phyloP scores from a whole-genome alignment of 2,329 filamentous ascomycete genomes.

The Aspergillus texensis region DNA sequence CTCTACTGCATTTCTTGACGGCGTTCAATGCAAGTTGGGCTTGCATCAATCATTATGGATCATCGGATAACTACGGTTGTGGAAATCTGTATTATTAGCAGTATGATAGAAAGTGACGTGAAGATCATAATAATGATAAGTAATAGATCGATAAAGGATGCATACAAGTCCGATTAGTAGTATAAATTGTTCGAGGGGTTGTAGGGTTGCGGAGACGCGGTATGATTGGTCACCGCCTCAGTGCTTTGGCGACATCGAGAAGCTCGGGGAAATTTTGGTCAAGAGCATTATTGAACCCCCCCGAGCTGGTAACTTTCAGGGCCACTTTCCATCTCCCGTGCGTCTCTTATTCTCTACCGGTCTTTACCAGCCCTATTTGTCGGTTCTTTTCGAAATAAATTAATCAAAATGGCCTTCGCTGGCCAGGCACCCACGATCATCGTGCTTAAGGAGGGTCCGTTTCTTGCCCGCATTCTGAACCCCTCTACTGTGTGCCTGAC shows the following conservation, averaged over 20 bases:
- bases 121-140: neutral
- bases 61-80: neutral
- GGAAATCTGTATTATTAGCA: slow-evolving; percentile 1
- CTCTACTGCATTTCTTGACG: neutral
- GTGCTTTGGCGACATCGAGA: slow-evolving; percentile 34
- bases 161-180: neutral
- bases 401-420: slow-evolving; percentile 81
- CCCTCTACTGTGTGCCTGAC: slow-evolving; percentile 23
- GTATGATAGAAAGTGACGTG: neutral
- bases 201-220: slow-evolving; percentile 23
- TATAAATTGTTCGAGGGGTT: neutral
- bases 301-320: slow-evolving; percentile 31
- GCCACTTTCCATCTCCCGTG: slow-evolving; percentile 29
- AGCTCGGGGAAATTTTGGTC: slow-evolving; percentile 48
- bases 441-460: slow-evolving; percentile 93
- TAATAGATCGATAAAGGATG: neutral
- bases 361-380: slow-evolving; percentile 16
- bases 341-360: slow-evolving; percentile 8
- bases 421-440: slow-evolving; percentile 97
- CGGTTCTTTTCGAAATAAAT: slow-evolving; percentile 22
- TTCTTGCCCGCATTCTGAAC: slow-evolving; percentile 33
- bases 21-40: neutral
- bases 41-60: neutral
- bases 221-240: slow-evolving; percentile 41
- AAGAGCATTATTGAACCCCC: slow-evolving; percentile 37